A percentile compares a stretch with the other conserved stretches of the same genome.
These are phyloP conservation scores for Aegilops sharonensis DNA, from an alignment of 176 grass and related monocot genomes.

Conservation along the genomic window DNA sequence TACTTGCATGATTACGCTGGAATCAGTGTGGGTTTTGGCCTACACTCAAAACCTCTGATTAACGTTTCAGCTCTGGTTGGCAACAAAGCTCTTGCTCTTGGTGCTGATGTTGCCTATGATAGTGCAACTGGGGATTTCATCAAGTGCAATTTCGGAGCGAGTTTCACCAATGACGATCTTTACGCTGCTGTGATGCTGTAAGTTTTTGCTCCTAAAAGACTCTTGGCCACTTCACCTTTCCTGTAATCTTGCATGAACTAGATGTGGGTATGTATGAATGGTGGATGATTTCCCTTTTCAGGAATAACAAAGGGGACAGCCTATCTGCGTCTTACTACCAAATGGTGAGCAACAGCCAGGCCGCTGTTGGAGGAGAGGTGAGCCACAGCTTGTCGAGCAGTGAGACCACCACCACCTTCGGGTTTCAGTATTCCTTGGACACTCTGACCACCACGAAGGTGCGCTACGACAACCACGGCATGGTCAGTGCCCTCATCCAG, in stretches of 20 bases:
- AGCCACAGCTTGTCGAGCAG: slow-evolving; percentile 55
- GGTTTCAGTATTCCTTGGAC: slow-evolving; percentile 47
- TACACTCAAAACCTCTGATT: slow-evolving; percentile 63
- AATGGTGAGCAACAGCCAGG: slow-evolving; percentile 27
- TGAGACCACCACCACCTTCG: slow-evolving; percentile 46
- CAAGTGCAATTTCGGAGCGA: slow-evolving; percentile 68
- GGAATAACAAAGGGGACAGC: slow-evolving; percentile 70
- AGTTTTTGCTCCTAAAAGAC: slow-evolving; percentile 28
- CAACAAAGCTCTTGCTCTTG: slow-evolving; percentile 48
- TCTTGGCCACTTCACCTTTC: neutral
- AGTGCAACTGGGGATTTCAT: slow-evolving; percentile 49
- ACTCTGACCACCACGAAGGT: slow-evolving; percentile 54
- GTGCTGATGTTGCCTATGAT: slow-evolving; percentile 71
- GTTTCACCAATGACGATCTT: slow-evolving; percentile 45
- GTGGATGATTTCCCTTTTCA: slow-evolving; percentile 15
- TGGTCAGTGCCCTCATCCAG: slow-evolving; percentile 60
- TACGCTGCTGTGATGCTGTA: slow-evolving; percentile 55
- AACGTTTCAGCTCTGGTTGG: slow-evolving; percentile 65
- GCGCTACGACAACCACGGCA: slow-evolving; percentile 58
- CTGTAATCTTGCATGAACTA: neutral
- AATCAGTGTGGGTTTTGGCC: slow-evolving; percentile 40
- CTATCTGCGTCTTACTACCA: slow-evolving; percentile 51
- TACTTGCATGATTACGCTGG: slow-evolving; percentile 76
- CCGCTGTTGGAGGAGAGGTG: slow-evolving; percentile 52
- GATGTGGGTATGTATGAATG: neutral